Base-by-base conservation (phyloP, 2,329 filamentous ascomycete species). In the Colletotrichum tamarilloi region DNA sequence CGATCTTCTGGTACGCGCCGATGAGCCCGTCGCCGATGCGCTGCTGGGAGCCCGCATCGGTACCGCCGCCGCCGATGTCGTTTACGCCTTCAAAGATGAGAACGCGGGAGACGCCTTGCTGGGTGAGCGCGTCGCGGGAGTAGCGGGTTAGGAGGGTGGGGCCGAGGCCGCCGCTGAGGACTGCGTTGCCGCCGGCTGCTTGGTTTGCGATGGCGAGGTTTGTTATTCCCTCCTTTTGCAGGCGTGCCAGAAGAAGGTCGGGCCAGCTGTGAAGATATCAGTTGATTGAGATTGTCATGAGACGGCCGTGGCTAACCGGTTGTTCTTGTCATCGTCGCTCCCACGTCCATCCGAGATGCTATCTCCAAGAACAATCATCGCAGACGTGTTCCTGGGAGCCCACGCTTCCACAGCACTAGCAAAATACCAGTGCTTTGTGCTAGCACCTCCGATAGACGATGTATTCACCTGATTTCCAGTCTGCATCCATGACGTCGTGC, bases 51-150 rank as follows among this genome's bases (percentile, higher is more conserved):
- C 78, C 80, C 1, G 81, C 59, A 26, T 87, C 87, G 0, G 86
- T 77, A 2, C 82, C 81, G 0, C 85, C 87, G 1, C 80, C 82
- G 4, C 91, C 92, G 68, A 94, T 92, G 77, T 93, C 92, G 77
- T 93, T 93, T 32, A 93, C 90, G 24, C 92, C 91, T 79, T 92
- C 90, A 78, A 92, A 93, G 49, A 93, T 85, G 82, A 93, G 86
- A 26, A 88, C 88, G 77, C 91, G 92, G 76, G 85, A 84, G 2
- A 91, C 87, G 4, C 88, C 88, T 0, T 87, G 84, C 38, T 90
- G 88, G 0, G 87, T 80, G 2, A 93, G 84, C 2, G 92, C 87
- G 77, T 93, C 92, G n/a, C 91, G 87, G 77, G 92, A 87, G 74
- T 93, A 87, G 5, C 91, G 88, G 53, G 86, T 84, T 38, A 92